Evolutionary conservation across 2,329 filamentous ascomycete species (phyloP), one percentile per base, ranked within the genome.

Genomic region (Rugonectria rugulosa): DNA sequence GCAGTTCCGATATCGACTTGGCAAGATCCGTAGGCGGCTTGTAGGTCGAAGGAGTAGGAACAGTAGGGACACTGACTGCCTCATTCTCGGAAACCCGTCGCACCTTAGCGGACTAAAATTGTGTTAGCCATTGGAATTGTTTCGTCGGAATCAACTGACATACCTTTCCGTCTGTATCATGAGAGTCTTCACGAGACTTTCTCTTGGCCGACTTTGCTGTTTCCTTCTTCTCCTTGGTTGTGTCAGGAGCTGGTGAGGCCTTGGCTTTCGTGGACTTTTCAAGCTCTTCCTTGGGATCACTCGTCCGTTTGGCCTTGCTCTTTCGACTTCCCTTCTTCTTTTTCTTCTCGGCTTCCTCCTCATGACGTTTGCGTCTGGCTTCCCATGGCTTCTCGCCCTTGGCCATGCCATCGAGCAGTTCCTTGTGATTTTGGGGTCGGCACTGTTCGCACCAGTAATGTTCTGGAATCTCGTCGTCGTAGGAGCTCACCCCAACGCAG

Each of bases 401-500:
- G 17, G 81, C 84, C 53, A 97, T 88, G 53, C 88, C 91, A 10
- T 88, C 88, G 4, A 99, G 77, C 3, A 97, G 85, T 57, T 88
- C 87, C 64, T 86, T 87, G 76, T 99, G 95, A 60, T 93, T 87
- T 52, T 92, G 84, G 1, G 95, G 95, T 47, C 84, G 84, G 78
- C 95, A 98, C 74, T 88, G 80, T 75, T 99, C 95, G 76, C 95
- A 99, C 75, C 89, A 96, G 77, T 99, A 99, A 73, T 90, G 83
- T 57, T 90, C 90, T 24, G 90, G 89, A 51, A 91, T 82, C 68
- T 93, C 86, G 56, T 93, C 90, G 26, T 88, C 85, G 65, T 90
- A 92, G 41, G 88, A 86, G 68, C 83, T 87, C 71, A 97, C 85
- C 48, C 91, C 92, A 80, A 99, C 91, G 72, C 95, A 99, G 61